Percentiles rank a stretch among this genome's conserved stretches.
These are phyloP conservation scores for Phaeosphaeria sp. DNA, from an alignment of 2,329 filamentous ascomycete genomes.

Conservation along the genomic window DNA sequence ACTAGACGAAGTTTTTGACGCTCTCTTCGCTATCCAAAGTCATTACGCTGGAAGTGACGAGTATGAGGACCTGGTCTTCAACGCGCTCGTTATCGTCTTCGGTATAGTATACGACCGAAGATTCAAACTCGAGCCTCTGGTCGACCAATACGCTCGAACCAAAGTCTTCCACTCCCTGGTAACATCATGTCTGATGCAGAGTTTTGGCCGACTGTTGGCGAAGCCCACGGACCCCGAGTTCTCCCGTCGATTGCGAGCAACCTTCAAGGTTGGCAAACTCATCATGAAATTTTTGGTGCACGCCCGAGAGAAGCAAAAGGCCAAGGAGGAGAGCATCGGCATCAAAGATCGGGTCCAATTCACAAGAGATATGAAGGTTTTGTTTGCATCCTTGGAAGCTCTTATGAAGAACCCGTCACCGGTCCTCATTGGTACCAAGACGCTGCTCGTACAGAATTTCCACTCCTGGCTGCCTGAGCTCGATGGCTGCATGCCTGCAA, in stretches of 20 bases:
- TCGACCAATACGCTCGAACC: conserved; percentile 88
- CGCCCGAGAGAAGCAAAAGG: conserved; percentile 81
- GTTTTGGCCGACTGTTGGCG: conserved; percentile 81
- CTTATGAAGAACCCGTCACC: conserved; percentile 90
- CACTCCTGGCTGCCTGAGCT: conserved; percentile 97
- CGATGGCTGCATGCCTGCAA: conserved; percentile 73
- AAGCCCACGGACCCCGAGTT: conserved; percentile 83
- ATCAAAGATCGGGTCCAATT: conserved; percentile 80
- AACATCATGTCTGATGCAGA: conserved; percentile 84
- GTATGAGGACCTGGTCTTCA: conserved; percentile 91
- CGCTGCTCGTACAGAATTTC: conserved; percentile 92
- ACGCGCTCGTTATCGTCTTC: conserved; percentile 84
- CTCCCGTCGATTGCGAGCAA: conserved; percentile 83
- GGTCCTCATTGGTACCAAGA: conserved; percentile 90
- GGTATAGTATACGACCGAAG: conserved; percentile 93
- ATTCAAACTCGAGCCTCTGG: conserved; percentile 88
- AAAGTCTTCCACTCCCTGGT: conserved; percentile 94
- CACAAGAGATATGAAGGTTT: conserved; percentile 79
- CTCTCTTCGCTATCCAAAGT: conserved; percentile 88
- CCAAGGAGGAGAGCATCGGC: conserved; percentile 86
- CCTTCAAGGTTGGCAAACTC: conserved; percentile 93
- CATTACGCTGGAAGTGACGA: conserved; percentile 91
- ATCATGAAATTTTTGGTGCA: conserved; percentile 95
- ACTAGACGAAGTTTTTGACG: conserved; percentile 84
- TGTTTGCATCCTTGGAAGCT: conserved; percentile 87